Conservation (phyloP, 805 yeast genomes). For the Monosporozyma yasuniensis region DNA sequence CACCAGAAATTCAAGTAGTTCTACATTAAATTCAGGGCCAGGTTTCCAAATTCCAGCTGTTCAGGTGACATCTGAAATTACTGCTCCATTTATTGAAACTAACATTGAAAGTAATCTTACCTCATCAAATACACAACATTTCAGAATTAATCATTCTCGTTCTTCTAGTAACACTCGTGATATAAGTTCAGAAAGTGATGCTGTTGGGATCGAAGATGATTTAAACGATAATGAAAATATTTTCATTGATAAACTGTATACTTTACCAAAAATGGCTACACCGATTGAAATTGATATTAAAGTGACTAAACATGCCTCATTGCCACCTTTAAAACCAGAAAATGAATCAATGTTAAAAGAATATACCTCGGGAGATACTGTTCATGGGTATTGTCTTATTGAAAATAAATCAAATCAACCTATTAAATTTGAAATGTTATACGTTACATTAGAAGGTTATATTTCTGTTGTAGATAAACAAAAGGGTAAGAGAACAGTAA, state of each 20-base stretch:
- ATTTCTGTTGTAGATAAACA: slow-evolving; percentile 21
- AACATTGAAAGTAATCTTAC: neutral
- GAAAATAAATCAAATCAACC: slow-evolving; percentile 34
- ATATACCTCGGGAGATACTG: slow-evolving; percentile 46
- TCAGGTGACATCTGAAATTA: neutral
- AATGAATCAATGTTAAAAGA: slow-evolving; percentile 33
- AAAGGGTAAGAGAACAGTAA: slow-evolving; percentile 15
- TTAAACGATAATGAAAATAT: slow-evolving; percentile 10
- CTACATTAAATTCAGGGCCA: neutral
- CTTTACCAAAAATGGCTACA: slow-evolving; percentile 13
- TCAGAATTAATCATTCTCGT: neutral
- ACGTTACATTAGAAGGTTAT: slow-evolving; percentile 48
- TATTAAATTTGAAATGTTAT: slow-evolving; percentile 49
- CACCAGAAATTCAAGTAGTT: neutral
- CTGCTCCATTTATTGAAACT: neutral
- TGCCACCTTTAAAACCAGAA: slow-evolving; percentile 16
- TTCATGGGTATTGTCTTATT: slow-evolving; percentile 42
- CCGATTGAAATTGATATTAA: slow-evolving; percentile 19
- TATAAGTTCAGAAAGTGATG: neutral
- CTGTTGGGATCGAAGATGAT: slow-evolving; percentile 9
- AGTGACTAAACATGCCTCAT: slow-evolving; percentile 15
- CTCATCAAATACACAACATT: neutral
- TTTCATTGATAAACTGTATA: slow-evolving; percentile 18
- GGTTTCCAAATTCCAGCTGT: neutral
- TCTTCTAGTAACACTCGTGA: neutral